Evolutionary conservation across 2,329 filamentous ascomycete species (phyloP), one percentile per base, ranked within the genome.

Genomic region (Xenoacremonium recifei): DNA sequence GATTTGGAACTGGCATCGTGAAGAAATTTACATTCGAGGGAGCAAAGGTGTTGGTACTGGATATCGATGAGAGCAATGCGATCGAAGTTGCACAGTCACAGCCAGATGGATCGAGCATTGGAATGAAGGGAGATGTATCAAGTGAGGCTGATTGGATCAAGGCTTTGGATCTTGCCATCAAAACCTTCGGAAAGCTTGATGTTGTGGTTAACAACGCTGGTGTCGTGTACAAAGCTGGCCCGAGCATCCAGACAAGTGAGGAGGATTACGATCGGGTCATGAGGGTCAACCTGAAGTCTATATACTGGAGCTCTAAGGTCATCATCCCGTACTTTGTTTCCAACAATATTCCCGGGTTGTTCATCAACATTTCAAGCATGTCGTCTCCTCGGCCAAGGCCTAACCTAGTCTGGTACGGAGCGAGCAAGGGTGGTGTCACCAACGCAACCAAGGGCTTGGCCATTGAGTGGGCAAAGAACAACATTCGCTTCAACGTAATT

Each of bases 341-440:
- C 5, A 9, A 37, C 6, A 17, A 38, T 6, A 32, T 30, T 5
- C 10, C 29, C 10, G 40, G 40, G 5, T 29, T 42, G 3, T 42
- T 42, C n/a, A 33, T 42, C 21, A 42, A 42, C 23, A 42, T 37
- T n/a, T 42, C 40, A n/a, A 37, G 34, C 29, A 37, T 42, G 40
- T 15, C 40, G 3, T 37, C 34, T 16, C 35, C 35, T 16, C 21
- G 35, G 4, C 34, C 35, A 11, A 34, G 40, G 2, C 40, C 40
- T 4, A 21, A 21, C 5, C 29, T 37, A 11, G 35, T 38, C 11
- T 42, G 34, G 35, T 42, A 42, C 6, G 40, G 40, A 13, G 40
- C 35, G 6, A 42, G 35, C 35, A 42, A 42, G 18, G 40, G 35
- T 17, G 39, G 33, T 5, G 34, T 42, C 3, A 42, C 39, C 2